Evolutionary conservation across 352 stramenopile genomes (phyloP).

Genomic region (Pythium biforme): DNA sequence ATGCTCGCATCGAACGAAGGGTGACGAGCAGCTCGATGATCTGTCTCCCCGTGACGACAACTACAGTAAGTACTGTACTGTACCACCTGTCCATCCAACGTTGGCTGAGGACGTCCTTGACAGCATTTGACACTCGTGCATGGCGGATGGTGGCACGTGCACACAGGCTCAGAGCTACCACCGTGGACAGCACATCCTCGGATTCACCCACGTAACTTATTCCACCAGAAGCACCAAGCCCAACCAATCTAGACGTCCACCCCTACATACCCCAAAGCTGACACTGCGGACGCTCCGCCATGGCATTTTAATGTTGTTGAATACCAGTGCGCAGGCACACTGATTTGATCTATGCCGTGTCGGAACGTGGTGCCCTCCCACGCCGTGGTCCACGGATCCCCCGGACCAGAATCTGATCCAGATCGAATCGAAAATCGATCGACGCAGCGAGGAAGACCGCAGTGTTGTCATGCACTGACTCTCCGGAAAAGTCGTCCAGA

Average conservation of each 20-base stretch:
- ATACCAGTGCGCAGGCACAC: slow-evolving; percentile 16
- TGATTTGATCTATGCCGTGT: slow-evolving; percentile 4
- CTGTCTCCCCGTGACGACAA: neutral
- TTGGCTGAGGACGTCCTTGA: neutral
- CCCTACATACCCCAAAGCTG: neutral
- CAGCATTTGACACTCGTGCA: neutral
- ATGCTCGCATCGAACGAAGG: slow-evolving; percentile 25
- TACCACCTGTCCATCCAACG: neutral
- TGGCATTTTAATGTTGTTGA: slow-evolving; percentile 1
- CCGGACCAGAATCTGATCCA: neutral
- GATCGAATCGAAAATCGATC: neutral
- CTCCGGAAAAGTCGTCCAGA: slow-evolving; percentile 1
- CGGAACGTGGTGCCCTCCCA: too few relatives aligned
- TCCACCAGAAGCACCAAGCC: neutral
- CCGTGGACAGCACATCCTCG: neutral
- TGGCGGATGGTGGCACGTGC: neutral
- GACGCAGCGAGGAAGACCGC: neutral
- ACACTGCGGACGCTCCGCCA: too few relatives aligned
- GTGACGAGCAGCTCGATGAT: neutral
- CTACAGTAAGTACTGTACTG: neutral
- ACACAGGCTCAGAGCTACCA: neutral
- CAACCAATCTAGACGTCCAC: neutral
- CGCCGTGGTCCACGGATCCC: too few relatives aligned
- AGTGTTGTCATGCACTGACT: neutral
- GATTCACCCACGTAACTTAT: neutral